Base-by-base conservation (phyloP, 78 protist genomes). In the Dictyostelium purpureum region DNA sequence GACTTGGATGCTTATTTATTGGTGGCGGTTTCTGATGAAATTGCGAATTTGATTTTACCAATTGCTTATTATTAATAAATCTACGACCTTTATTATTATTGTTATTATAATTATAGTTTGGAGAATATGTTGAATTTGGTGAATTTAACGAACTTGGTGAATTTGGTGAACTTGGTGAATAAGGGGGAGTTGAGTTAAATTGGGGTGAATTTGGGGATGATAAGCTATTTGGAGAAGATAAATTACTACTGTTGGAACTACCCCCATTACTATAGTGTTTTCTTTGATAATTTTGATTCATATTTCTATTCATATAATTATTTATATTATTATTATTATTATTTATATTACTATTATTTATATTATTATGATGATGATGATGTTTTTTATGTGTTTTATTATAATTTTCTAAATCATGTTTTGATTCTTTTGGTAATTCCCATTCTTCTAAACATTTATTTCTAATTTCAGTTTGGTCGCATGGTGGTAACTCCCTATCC, bases 391-490 rank as follows among this genome's bases (percentile, higher is more conserved):
- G 35, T 40, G 35, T 42, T 35, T 69, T 69, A 38, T 69, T 33
- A 40, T 38, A 42, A 40, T 69, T 69, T 69, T 69, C 76, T 40
- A 69, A 6, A 24, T 56, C 49, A 43, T 43, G 43, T 78, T 65
- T 82, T 1, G 74, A 33, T 42, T 85, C 78, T 37, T 45, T 14
- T 35, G 87, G 93, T 49, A 88, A 66, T 2, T 47, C 82, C 93
- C 93, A 88, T 57, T 88, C 93, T 9, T 19, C 40, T 19, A 88
- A 28, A 88, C 93, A 88, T 18, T 74, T 31, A 9, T 56, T 42
- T 71, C 70, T 74, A 12, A 88, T 24, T 59, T 67, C 57, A 54
- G 38, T 45, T 51, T 88, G 93, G 43, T 88, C 93, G n/a, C 49
- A n/a, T 42, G 63, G 67, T 4, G 38, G 51, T 54, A 70, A 78